Evolutionary conservation across 345 rosid species (phyloP).

Genomic region (Dipteronia dyeriana): DNA sequence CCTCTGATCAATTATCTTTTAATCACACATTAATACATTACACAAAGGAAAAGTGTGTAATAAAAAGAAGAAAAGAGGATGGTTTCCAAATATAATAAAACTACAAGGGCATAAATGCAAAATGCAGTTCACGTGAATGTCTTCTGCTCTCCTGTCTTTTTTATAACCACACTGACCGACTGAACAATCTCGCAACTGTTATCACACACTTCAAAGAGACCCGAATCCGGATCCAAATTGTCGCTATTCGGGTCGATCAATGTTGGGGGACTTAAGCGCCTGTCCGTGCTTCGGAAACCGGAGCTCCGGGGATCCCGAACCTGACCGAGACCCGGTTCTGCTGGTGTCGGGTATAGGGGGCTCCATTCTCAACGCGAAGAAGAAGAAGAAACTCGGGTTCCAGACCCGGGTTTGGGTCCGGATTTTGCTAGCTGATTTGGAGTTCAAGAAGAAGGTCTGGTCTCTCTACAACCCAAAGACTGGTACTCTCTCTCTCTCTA

Average conservation of each 20-base stretch:
- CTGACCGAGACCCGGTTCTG: conserved; percentile 63
- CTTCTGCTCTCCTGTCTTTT: not conserved
- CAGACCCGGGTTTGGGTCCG: conserved; percentile 87
- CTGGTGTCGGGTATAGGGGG: conserved; percentile 86
- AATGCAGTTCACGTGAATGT: not conserved
- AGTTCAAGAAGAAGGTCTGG: conserved; percentile 77
- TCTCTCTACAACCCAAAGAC: conserved; percentile 76
- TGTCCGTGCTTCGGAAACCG: conserved; percentile 58
- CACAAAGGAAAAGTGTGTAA: not conserved
- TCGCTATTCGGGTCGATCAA: conserved; percentile 9
- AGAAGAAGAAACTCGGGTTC: conserved; percentile 47
- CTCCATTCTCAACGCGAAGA: conserved; percentile 67
- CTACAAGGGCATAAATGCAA: not conserved
- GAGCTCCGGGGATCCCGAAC: conserved; percentile 18
- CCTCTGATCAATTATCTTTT: too few relatives aligned
- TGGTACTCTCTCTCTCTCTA: conserved; percentile 34
- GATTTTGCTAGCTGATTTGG: conserved; percentile 69
- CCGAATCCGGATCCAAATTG: not conserved
- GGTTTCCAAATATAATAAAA: not conserved
- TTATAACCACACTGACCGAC: not conserved
- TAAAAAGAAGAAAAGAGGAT: not conserved
- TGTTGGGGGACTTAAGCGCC: conserved; percentile 24
- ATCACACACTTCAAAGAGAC: not conserved
- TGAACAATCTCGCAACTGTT: not conserved
- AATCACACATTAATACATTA: too few relatives aligned